These are phyloP conservation scores for Vigna trinervia DNA, from an alignment of 306 rosid species.

Conservation along the genomic window DNA sequence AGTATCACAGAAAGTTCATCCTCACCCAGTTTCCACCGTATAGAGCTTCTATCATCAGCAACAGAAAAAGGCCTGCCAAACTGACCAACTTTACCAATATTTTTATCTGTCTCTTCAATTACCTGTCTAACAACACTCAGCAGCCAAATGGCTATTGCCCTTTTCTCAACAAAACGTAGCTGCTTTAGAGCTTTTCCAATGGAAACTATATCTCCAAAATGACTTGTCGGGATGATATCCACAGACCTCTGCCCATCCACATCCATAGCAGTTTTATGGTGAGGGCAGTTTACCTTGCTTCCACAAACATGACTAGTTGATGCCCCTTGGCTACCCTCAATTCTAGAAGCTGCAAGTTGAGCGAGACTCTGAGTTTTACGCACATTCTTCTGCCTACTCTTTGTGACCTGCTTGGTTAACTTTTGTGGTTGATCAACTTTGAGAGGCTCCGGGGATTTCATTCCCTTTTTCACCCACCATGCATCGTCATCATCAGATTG, in stretches of 20 bases:
- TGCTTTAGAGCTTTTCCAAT: constrained; percentile 71
- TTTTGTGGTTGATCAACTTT: constrained; percentile 79
- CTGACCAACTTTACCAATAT: constrained; percentile 72
- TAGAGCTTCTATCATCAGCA: constrained; percentile 65
- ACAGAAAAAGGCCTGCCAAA: constrained; percentile 67
- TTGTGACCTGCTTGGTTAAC: constrained; percentile 73
- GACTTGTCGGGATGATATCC: constrained; percentile 57
- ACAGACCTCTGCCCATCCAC: constrained; percentile 62
- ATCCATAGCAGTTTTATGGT: constrained; percentile 76
- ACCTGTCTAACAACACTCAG: constrained; percentile 63
- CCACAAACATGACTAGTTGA: constrained; percentile 95
- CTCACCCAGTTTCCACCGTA: constrained; percentile 89
- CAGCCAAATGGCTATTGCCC: constrained; percentile 75
- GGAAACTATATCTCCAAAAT: constrained; percentile 62
- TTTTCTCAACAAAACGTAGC: constrained; percentile 77
- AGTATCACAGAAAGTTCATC: constrained; percentile 82
- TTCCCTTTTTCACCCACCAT: constrained; percentile 93
- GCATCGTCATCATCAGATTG: constrained; percentile 78
- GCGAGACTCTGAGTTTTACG: constrained; percentile 92
- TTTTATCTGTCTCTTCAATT: constrained; percentile 79
- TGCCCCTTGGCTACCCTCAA: constrained; percentile 99
- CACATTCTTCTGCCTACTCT: constrained; percentile 71
- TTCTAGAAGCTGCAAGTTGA: constrained; percentile 81
- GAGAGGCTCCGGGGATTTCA: constrained; percentile 62
- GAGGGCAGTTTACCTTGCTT: constrained; percentile 84